Evolutionary conservation across 2,329 filamentous ascomycete genomes (phyloP), one percentile per base, ranked within the genome.

Genomic region (Tolypocladium ovalisporum): DNA sequence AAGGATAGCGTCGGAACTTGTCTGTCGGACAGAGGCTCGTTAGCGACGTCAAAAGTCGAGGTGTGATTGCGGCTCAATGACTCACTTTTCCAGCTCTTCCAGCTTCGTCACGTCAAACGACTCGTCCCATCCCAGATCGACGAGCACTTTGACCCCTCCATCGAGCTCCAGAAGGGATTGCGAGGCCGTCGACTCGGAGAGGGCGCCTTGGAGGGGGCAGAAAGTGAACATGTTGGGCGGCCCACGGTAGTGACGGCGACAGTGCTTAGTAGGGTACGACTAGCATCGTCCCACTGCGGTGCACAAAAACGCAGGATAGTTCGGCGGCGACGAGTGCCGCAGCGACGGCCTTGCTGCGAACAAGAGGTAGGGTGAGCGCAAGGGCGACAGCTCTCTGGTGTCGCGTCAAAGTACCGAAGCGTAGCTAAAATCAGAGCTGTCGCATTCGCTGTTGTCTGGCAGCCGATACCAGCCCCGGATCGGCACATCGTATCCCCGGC

Each of bases 121-220:
- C 70, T 96, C 90, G 70, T 97, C 92, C 94, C 94, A 99, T 59
- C 94, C 94, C 51, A 97, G 87, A 69, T 97, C 93, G 40, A 99
- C 84, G 56, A 99, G 81, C 55, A 99, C 85, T 73, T 97, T 97
- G 75, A 99, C 88, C 59, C 93, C 94, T 62, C 93, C 93, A 76
- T 99, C 94, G 57, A 99, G 87, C 76, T 97, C 93, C 53, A 99
- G 79, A 39, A 99, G 83, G n/a, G 94, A 97, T 71, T 97, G 91
- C 62, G 91, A 95, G 49, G 93, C 92, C 58, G 86, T 80, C 52
- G 90, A 94, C 63, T 88, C 84, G 55, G 90, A 92, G 68, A 95
- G 90, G 60, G 94, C 93, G 70, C 94, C 94, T 65, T 96, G 86
- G 58, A 99, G 79, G 52, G 94, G 86, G 67, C 89, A 95, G 75